These are phyloP conservation scores for Calocera viscosa DNA, from an alignment of 768 basidiomycete genomes.

Conservation along the genomic window DNA sequence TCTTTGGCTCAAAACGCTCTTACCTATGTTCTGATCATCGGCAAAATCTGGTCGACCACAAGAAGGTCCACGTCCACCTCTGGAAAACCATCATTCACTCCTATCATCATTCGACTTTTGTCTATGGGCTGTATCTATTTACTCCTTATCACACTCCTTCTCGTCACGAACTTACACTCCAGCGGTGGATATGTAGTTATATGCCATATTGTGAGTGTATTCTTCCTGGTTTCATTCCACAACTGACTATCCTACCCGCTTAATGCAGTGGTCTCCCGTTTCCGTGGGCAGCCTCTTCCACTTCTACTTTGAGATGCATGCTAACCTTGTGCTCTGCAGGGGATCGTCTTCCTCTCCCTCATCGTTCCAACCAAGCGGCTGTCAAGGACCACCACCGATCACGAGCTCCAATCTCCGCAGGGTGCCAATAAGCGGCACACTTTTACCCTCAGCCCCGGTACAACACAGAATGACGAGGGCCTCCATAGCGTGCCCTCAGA, in stretches of 20 bases:
- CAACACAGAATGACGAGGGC: not conserved
- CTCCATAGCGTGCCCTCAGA: not conserved
- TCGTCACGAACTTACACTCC: not conserved
- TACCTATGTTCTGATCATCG: not conserved
- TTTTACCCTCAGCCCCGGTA: not conserved
- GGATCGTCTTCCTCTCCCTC: constrained; percentile 6
- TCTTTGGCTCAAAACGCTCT: not conserved
- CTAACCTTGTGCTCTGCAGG: not conserved
- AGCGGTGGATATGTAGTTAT: not conserved
- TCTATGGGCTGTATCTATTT: not conserved
- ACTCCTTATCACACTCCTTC: not conserved
- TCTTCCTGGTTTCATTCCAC: not conserved
- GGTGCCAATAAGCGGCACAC: not conserved
- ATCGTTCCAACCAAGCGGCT: not conserved
- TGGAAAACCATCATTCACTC: not conserved
- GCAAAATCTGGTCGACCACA: not conserved
- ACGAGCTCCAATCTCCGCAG: not conserved
- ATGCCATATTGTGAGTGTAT: not conserved
- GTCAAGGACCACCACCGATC: not conserved
- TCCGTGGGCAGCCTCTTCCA: not conserved
- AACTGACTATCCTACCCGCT: not conserved
- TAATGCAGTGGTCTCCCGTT: not conserved
- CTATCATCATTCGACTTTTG: not conserved
- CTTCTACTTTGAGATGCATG: no score
- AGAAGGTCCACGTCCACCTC: not conserved